A percentile compares a stretch with the other conserved stretches of the same genome.
These are phyloP conservation scores for Podospora appendiculata DNA, from an alignment of 495 filamentous ascomycete species.

Conservation along the genomic window DNA sequence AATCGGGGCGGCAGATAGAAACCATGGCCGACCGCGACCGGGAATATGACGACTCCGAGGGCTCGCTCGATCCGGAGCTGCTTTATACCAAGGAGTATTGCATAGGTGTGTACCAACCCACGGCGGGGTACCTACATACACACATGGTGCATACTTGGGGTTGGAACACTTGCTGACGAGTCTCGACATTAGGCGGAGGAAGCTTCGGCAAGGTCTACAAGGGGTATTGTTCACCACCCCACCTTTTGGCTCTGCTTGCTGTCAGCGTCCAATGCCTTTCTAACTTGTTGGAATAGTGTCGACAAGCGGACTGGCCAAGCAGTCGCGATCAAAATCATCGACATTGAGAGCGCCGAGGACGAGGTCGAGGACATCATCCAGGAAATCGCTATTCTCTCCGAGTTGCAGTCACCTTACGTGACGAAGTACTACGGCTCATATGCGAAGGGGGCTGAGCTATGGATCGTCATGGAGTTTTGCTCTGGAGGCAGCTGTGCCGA, in stretches of 20 bases:
- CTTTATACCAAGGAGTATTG: constrained; percentile 90
- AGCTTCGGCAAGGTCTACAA: constrained; percentile 97
- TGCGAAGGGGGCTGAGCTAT: constrained; percentile 88
- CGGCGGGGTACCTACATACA: neutral
- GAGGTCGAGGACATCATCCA: constrained; percentile 99
- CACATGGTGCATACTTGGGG: neutral
- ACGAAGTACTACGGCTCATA: constrained; percentile 97
- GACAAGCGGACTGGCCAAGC: constrained; percentile 78
- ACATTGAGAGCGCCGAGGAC: constrained; percentile 96
- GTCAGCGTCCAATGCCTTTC: neutral
- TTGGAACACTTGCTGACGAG: too few relatives aligned
- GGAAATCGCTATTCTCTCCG: constrained; percentile 92
- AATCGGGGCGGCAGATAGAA: too few relatives aligned
- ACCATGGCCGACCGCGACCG: too few relatives aligned
- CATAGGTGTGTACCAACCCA: constrained; percentile 57
- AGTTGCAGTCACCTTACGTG: constrained; percentile 87
- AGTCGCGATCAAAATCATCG: constrained; percentile 93
- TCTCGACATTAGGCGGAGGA: constrained; percentile 50
- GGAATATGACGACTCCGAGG: constrained; percentile 28
- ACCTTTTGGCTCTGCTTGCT: neutral
- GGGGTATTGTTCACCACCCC: constrained; percentile 46
- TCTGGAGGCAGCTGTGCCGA: constrained; percentile 89
- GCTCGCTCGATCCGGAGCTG: constrained; percentile 66
- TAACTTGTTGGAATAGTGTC: constrained; percentile 48
- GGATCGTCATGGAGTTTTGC: constrained; percentile 97